A percentile compares a stretch with the other conserved stretches of the same genome.
Conservation (phyloP, 2,329 filamentous ascomycete genomes). For the Magnaporthales sp. region DNA sequence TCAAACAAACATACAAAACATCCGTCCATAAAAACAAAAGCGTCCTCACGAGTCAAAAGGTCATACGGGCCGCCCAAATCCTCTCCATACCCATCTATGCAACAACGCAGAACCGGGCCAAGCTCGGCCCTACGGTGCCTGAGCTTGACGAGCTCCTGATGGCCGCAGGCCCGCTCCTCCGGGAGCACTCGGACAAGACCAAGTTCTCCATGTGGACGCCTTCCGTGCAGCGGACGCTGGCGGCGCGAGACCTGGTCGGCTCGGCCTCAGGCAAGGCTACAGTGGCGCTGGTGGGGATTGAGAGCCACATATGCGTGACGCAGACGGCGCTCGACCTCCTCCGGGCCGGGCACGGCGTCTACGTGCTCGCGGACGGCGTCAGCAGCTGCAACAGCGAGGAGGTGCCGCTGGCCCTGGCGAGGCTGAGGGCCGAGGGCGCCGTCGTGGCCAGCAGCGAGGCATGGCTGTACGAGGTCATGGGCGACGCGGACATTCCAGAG, state of each 20-base stretch:
- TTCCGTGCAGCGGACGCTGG: conserved; percentile 39
- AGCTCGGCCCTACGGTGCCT: conserved; percentile 71
- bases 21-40: conserved; percentile 28
- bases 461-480: conserved; percentile 81
- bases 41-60: conserved; percentile 57
- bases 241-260: conserved; percentile 13
- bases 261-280: conserved; percentile 17
- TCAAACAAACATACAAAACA: not conserved
- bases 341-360: conserved; percentile 67
- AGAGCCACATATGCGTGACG: conserved; percentile 88
- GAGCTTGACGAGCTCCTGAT: conserved; percentile 53
- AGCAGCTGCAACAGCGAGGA: conserved; percentile 81
- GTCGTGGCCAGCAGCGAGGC: conserved; percentile 82
- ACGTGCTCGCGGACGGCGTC: conserved; percentile 82
- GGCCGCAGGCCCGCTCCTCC: conserved; percentile 35
- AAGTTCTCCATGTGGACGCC: conserved; percentile 82
- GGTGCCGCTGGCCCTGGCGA: conserved; percentile 66
- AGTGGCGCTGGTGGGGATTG: conserved; percentile 80
- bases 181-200: conserved; percentile 67
- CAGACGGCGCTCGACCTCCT: conserved; percentile 84
- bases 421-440: conserved; percentile 68
- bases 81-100: conserved; percentile 72
- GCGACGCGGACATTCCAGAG: conserved; percentile 64
- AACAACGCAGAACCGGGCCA: conserved; percentile 74
- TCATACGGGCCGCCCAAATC: conserved; percentile 54